Conservation (phyloP, 2,329 filamentous ascomycete species). For the Chrysoporthe austroafricana region DNA sequence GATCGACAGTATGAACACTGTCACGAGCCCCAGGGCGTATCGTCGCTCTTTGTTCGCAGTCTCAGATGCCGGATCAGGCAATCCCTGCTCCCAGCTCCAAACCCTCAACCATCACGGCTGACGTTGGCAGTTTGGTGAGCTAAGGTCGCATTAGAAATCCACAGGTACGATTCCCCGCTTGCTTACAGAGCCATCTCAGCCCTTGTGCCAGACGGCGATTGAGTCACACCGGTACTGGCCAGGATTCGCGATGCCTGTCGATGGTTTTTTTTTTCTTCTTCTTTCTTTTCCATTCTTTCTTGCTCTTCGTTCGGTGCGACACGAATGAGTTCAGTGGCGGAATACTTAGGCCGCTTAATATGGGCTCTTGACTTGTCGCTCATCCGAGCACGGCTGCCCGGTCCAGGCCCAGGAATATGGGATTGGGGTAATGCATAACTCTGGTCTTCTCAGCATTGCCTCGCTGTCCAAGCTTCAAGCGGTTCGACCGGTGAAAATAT, state of each 20-base stretch:
- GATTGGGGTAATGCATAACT: no score
- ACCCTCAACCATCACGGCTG: not conserved
- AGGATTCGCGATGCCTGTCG: not conserved
- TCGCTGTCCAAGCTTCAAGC: not conserved
- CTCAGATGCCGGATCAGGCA: constrained; percentile 3
- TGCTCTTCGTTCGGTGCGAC: no score
- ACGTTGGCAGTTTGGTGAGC: constrained; percentile 3
- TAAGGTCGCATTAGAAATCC: constrained; percentile 10
- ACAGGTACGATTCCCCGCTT: not conserved
- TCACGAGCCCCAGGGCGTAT: not conserved
- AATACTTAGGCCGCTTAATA: no score
- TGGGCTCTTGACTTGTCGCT: no score
- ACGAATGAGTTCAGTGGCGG: no score
- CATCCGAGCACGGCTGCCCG: no score
- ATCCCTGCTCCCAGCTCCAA: not conserved
- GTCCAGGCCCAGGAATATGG: not conserved
- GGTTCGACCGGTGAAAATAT: not conserved
- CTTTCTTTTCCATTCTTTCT: no score
- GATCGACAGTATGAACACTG: not conserved
- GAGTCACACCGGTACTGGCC: not conserved
- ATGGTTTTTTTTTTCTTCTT: not conserved
- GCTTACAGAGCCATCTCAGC: constrained; percentile 1
- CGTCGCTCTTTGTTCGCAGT: not conserved
- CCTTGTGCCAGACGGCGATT: not conserved
- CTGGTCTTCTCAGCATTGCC: not conserved